Base-by-base conservation (phyloP, 2,329 filamentous ascomycete genomes). In the Endocalyx cinctus region DNA sequence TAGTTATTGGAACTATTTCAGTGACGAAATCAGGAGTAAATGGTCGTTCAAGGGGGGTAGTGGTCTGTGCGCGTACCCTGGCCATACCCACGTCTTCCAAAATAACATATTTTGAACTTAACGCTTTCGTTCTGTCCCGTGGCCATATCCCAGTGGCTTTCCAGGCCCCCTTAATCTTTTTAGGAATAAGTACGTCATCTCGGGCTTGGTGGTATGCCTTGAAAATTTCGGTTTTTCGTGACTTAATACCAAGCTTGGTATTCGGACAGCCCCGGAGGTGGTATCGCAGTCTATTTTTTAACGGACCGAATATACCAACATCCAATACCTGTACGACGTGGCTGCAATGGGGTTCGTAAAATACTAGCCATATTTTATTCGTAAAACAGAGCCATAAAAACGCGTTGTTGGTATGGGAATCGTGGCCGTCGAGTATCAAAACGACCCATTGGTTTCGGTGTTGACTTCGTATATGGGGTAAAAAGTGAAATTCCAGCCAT, bases 51-150 rank as follows among this genome's bases (percentile, higher is more conserved):
- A 12, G 4, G 10, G 16, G 5, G 25, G 2, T n/a, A n/a, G n/a
- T 10, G 7, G n/a, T 10, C 14, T 8, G 17, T 12, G 11, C 15
- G 6, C 12, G 10, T 17, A 6, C 11, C 17, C 26, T 7, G 16
- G 18, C 29, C n/a, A 36, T 16, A 14, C 34, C 25, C 20, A 18
- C 20, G 7, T 37, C 25, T 11, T 37, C 29, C 10, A 37, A 15
- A 3, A 37, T 23, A 6, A 37, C 25, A 27, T 33, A 37, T 25
- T 33, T 33, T 13, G 25, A 37, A n/a, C 18, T 32, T 17, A 37
- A n/a, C 15, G 29, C 11, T 7, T 17, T 27, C 15, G 25, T 4
- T 5, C 29, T 10, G 20, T 37, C 29, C 10, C 34, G 17, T 17
- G 29, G 29, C 13, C 19, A 30, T 13, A 36, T 36, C 12, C 28